phyloP scores from a whole-genome alignment of 2,329 filamentous ascomycete genomes.

The Epichloe elymi region DNA sequence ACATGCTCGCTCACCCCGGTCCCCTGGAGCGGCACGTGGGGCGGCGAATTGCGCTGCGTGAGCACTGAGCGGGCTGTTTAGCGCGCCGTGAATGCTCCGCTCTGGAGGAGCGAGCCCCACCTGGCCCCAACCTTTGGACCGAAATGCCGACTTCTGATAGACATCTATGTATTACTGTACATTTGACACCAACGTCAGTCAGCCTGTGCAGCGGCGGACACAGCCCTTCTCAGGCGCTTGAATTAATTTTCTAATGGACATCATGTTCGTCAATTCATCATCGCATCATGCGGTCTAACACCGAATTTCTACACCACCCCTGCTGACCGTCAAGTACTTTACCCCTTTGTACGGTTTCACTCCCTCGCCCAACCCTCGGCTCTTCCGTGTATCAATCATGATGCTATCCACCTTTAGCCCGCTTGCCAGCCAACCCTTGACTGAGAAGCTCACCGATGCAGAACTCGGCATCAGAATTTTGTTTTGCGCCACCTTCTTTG shows the following conservation, averaged over 20 bases:
- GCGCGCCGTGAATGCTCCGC: not conserved
- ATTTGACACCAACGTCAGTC: no score
- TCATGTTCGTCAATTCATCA: not conserved
- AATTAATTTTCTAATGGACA: not conserved
- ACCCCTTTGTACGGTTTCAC: slow-evolving; percentile 96
- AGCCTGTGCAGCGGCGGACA: no score
- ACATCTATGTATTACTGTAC: no score
- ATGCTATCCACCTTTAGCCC: slow-evolving; percentile 57
- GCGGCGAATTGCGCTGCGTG: not conserved
- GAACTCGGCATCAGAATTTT: slow-evolving; percentile 70
- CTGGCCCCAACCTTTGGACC: not conserved
- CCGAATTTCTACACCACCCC: slow-evolving; percentile 49
- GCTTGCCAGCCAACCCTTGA: slow-evolving; percentile 56
- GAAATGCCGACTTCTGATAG: not conserved
- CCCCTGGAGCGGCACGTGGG: not conserved
- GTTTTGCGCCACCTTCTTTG: slow-evolving; percentile 50
- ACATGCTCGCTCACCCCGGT: no score
- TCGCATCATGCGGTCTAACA: slow-evolving; percentile 26
- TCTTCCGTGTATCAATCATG: slow-evolving; percentile 61
- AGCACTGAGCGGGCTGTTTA: not conserved
- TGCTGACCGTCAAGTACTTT: slow-evolving; percentile 78
- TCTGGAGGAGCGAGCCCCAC: not conserved
- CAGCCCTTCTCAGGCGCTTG: not conserved
- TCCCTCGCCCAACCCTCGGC: slow-evolving; percentile 70
- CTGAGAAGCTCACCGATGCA: slow-evolving; percentile 57